Evolutionary conservation across 306 rosid species (phyloP).

Genomic region (Nissolia schottii): DNA sequence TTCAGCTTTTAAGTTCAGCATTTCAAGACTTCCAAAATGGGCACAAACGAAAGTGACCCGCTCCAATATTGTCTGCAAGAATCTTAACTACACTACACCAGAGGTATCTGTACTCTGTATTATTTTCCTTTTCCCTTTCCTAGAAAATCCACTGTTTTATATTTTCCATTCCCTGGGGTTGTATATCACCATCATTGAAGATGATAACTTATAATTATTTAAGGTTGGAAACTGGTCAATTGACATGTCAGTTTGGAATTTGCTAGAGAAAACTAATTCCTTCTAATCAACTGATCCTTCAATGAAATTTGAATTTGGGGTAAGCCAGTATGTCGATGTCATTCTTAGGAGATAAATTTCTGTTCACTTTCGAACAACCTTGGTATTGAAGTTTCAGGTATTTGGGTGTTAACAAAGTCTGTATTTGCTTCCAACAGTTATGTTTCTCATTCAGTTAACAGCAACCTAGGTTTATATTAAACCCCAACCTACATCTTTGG

Average conservation of each 20-base stretch:
- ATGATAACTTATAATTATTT: not conserved
- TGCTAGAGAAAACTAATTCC: constrained; percentile 4
- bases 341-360: constrained; percentile 8
- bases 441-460: not conserved
- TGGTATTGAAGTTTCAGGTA: not conserved
- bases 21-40: constrained; percentile 80
- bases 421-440: not conserved
- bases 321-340: not conserved
- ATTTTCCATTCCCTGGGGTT: not conserved
- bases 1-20: constrained; percentile 59
- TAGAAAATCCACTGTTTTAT: constrained; percentile 3
- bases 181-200: not conserved
- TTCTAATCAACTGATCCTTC: not conserved
- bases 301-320: constrained; percentile 15
- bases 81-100: constrained; percentile 29
- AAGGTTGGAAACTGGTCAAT: not conserved
- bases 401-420: not conserved
- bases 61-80: constrained; percentile 25
- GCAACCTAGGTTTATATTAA: not conserved
- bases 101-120: constrained; percentile 42
- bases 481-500: constrained; percentile 4
- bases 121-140: constrained; percentile 7
- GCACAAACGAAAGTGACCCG: constrained; percentile 52
- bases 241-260: not conserved
- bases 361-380: not conserved